Evolutionary conservation across 192 early-diverging fungal species (phyloP).

Genomic region (Geranomyces variabilis): DNA sequence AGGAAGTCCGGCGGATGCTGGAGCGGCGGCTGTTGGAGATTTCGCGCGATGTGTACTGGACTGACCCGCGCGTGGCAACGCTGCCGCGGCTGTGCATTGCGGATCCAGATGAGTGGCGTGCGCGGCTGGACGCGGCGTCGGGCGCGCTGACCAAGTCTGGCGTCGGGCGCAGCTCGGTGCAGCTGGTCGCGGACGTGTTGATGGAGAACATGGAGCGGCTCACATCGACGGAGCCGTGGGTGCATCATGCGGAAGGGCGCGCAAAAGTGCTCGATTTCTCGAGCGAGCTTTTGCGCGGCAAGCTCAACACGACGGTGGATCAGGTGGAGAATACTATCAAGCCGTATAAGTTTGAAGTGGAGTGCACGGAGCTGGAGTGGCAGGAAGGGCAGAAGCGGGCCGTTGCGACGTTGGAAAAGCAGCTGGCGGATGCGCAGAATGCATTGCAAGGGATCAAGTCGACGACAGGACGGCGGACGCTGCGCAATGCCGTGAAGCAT

Average conservation of each 20-base stretch:
- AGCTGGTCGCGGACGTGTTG: constrained; percentile 88
- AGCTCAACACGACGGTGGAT: constrained; percentile 88
- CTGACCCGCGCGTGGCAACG: constrained; percentile 69
- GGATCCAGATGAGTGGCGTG: constrained; percentile 76
- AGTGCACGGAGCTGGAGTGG: constrained; percentile 92
- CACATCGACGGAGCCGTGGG: constrained; percentile 76
- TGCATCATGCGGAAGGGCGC: constrained; percentile 80
- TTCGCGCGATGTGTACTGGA: constrained; percentile 91
- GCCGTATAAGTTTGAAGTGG: constrained; percentile 98
- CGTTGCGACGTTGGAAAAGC: constrained; percentile 72
- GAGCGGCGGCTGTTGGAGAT: constrained; percentile 89
- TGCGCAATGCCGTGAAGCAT: constrained; percentile 83
- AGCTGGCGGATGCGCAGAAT: constrained; percentile 76
- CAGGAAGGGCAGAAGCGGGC: constrained; percentile 83
- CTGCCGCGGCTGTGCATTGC: constrained; percentile 59
- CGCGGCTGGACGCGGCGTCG: constrained; percentile 79
- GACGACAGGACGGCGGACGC: constrained; percentile 74
- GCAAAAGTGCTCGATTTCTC: constrained; percentile 80
- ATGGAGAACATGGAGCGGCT: constrained; percentile 81
- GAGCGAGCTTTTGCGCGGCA: constrained; percentile 80
- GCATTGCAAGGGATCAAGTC: constrained; percentile 73
- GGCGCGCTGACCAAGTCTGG: constrained; percentile 93
- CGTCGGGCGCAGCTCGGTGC: constrained; percentile 87
- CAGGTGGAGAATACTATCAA: constrained; percentile 99
- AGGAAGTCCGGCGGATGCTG: constrained; percentile 89